These are phyloP conservation scores for Lyophyllum atratum DNA, from an alignment of 768 basidiomycete species.

Conservation along the genomic window DNA sequence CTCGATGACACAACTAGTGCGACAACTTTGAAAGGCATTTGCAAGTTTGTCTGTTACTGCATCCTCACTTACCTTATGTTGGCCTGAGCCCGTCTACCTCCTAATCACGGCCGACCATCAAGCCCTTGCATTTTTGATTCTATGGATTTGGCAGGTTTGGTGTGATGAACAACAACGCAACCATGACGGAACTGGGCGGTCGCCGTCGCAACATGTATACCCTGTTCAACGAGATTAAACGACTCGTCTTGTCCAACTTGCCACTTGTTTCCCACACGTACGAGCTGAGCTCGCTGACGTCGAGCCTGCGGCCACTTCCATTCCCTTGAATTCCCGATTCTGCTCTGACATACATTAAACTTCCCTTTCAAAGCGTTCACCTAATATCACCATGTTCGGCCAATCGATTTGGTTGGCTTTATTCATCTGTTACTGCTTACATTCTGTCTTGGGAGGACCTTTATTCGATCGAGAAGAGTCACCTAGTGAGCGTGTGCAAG, in stretches of 20 bases:
- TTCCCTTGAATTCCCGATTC: not conserved
- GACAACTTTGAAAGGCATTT: no score
- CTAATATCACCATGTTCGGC: slow-evolving; percentile 1
- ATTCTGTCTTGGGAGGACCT: not conserved
- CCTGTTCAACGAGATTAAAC: not conserved
- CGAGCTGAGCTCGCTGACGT: not conserved
- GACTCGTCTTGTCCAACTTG: not conserved
- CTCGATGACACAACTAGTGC: no score
- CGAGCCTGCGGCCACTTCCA: not conserved
- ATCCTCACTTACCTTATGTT: no score
- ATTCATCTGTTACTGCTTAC: not conserved
- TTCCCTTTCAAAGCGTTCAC: not conserved
- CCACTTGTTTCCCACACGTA: not conserved
- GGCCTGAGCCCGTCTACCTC: no score
- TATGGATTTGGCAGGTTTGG: not conserved
- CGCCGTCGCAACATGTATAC: not conserved
- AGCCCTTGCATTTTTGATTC: not conserved
- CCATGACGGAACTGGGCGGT: not conserved
- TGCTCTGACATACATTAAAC: not conserved
- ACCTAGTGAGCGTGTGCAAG: not conserved
- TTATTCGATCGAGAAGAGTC: not conserved
- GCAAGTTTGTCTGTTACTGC: no score
- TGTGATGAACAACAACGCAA: not conserved
- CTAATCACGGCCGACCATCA: no score
- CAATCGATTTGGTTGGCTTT: not conserved